Base-by-base conservation (phyloP, 495 filamentous ascomycete species). In the Aspergillus homomorphus region DNA sequence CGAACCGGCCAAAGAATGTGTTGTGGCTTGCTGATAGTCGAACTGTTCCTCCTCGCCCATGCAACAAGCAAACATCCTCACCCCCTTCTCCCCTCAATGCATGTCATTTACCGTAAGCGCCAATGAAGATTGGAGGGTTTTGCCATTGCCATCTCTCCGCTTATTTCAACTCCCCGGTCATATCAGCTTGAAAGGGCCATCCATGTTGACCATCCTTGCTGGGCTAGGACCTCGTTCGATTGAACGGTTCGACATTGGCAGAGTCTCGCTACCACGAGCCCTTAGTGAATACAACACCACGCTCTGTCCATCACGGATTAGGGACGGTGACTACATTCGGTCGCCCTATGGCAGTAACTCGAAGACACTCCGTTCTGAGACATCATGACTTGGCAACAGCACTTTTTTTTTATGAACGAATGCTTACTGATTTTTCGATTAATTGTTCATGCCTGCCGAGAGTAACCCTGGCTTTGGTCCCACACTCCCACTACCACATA, bases 11-110 rank as follows among this genome's bases (percentile, higher is more conserved):
- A 55, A 43, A 57, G 56, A 66, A 60, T 58, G 56, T 60, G 59
- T 38, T 55, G 57, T 63, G 64, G 59, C 61, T 62, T 62, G 61
- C 46, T 59, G n/a, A 24, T 57, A 59, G 41, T 57, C 53, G 33
- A 52, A 43, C 58, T 22, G 43, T 43, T 48, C 28, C n/a, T 33
- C 26, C 42, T 48, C 58, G 18, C 52, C 26, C 53, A 16, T 59
- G 57, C 45, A 48, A 19, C 33, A 38, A 38, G 42, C 60, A 57
- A 45, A 33, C 49, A 48, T 49, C 51, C 51, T 63, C 50, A 33
- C n/a, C n/a, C 56, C 59, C 22, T 54, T 58, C 20, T 46, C 43
- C 33, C 33, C 33, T 52, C 51, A 26, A 26, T 38, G 26, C 26
- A 52, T 46, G 45, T 58, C 48, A 1, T 45, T 44, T 54, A 59